These are phyloP conservation scores for Paraconiothyrium brasiliense DNA, from an alignment of 2,329 filamentous ascomycete species.

Conservation along the genomic window DNA sequence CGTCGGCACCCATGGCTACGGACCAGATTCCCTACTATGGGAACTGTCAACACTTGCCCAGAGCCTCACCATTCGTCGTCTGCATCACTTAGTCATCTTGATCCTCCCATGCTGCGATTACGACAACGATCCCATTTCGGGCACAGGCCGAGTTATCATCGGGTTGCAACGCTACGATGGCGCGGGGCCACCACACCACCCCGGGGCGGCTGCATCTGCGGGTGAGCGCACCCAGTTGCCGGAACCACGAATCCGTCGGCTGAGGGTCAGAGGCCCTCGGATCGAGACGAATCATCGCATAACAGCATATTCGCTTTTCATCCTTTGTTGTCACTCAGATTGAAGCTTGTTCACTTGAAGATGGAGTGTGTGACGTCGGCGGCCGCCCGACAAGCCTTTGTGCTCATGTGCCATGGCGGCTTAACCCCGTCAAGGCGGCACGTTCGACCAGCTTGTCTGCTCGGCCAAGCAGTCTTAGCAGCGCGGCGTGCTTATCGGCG, in stretches of 20 bases:
- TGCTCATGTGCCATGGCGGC: slow-evolving; percentile 12
- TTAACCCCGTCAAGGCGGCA: slow-evolving; percentile 5
- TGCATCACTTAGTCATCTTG: no score
- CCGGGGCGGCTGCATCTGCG: neutral
- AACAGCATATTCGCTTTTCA: neutral
- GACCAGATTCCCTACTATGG: neutral
- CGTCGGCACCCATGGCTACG: neutral
- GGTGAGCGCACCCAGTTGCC: neutral
- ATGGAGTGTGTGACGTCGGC: neutral
- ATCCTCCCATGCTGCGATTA: no score
- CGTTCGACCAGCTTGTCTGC: slow-evolving; percentile 16
- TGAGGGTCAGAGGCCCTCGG: neutral
- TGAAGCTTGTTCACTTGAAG: neutral
- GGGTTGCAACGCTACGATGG: slow-evolving; percentile 1
- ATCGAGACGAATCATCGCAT: neutral
- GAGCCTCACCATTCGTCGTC: no score
- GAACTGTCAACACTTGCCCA: no score
- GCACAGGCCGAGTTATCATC: neutral
- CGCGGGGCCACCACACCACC: neutral
- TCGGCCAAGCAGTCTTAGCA: slow-evolving; percentile 4
- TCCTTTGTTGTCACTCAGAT: neutral
- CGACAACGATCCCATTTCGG: neutral
- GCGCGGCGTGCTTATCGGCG: neutral
- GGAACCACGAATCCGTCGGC: neutral
- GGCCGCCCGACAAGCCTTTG: slow-evolving; percentile 16